phyloP scores from a whole-genome alignment of 257 asterid genomes.

The Haberlea rhodopensis region DNA sequence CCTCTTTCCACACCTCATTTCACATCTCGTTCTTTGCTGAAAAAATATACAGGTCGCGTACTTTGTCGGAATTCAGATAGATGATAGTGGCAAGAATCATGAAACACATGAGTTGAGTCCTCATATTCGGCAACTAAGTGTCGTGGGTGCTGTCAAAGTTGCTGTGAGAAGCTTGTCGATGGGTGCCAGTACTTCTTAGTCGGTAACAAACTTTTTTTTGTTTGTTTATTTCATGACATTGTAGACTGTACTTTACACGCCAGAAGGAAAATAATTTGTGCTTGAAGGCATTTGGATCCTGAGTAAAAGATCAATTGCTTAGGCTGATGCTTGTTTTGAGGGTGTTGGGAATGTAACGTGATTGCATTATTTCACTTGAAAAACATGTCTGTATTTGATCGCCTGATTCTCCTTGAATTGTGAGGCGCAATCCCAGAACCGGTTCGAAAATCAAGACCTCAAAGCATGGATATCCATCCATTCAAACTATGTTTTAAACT shows the following conservation, averaged over 20 bases:
- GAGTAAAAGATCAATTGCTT: not conserved
- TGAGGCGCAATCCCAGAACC: not conserved
- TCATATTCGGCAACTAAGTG: conserved; percentile 60
- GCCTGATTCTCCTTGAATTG: not conserved
- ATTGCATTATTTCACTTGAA: not conserved
- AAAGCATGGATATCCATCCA: not conserved
- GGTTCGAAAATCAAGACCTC: not conserved
- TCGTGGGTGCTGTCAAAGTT: conserved; percentile 81
- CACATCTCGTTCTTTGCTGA: not conserved
- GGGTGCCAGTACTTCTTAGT: conserved; percentile 57
- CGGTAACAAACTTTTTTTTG: not conserved
- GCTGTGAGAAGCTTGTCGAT: conserved; percentile 82
- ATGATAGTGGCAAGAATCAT: conserved; percentile 31
- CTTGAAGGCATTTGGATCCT: not conserved
- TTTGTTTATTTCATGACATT: not conserved
- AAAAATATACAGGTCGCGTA: conserved; percentile 67
- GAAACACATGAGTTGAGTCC: conserved; percentile 49
- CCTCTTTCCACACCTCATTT: conserved; percentile 4
- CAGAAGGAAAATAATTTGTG: not conserved
- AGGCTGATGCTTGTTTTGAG: not conserved
- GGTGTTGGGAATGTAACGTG: not conserved
- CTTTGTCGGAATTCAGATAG: conserved; percentile 76
- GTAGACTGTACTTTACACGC: not conserved
- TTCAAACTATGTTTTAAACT: no score
- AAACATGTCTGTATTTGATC: not conserved